Conservation (phyloP, 2,329 filamentous ascomycete species). For the Aspergillus tubingensis region DNA sequence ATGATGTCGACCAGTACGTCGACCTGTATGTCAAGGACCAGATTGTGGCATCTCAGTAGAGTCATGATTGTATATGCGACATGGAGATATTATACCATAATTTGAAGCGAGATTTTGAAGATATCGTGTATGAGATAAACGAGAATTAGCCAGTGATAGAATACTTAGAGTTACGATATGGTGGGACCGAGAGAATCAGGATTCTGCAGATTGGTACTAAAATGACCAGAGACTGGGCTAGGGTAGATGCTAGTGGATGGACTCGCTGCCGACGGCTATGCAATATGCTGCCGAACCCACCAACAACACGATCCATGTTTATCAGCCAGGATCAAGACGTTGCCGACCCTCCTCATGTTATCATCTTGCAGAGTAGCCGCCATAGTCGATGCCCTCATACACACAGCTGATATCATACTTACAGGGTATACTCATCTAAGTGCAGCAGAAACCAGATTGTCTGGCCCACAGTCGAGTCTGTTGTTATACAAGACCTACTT, state of each 20-base stretch:
- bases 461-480: no score
- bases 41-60: constrained; percentile 35
- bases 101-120: neutral
- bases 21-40: constrained; percentile 72
- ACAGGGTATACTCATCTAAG: no score
- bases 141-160: neutral
- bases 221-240: neutral
- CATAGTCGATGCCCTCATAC: no score
- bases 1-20: constrained; percentile 89
- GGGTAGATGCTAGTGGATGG: no score
- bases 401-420: no score
- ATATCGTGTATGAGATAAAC: neutral
- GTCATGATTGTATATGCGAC: neutral
- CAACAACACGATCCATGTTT: neutral
- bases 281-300: neutral
- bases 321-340: neutral
- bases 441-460: no score
- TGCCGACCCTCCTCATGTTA: neutral
- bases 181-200: neutral
- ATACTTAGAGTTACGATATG: neutral
- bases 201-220: neutral
- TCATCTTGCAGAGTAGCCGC: neutral
- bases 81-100: neutral
- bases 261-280: neutral
- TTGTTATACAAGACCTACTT: no score